Base-by-base conservation (phyloP, 108 stramenopile species). In the Craspedostauros australis region DNA sequence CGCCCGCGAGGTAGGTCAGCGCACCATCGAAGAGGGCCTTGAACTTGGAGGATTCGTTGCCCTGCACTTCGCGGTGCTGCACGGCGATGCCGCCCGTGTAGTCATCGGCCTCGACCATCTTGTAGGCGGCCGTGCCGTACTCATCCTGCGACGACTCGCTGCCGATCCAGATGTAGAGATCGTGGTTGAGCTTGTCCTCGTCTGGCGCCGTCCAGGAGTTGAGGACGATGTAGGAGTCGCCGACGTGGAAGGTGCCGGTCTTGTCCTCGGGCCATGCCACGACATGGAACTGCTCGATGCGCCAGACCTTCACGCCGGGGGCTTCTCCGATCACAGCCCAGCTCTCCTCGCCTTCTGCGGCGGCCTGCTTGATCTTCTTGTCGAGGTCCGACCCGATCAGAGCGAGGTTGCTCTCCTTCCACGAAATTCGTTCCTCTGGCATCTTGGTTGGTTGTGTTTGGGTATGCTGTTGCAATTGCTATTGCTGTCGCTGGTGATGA, bases 41-140 rank as follows among this genome's bases (percentile, higher is more conserved):
- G 60, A 96, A 96, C 16, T 61, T 52, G 24, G 44, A 38, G 8
- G 83, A 78, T 77, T 95, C 96, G 29, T 62, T 39, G 14, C 93
- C 91, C 66, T 93, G 74, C 1, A 82, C 61, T 60, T 97, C 91
- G 15, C 95, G 80, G 68, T 89, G 90, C 66, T 97, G 94, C 19
- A 95, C 74, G 11, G 93, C 72, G 11, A 56, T 70, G 5, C 84
- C 87, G 3, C 91, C 94, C 24, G 95, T 46, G 5, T 64, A 46
- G 29, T 94, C 91, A 61, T 97, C 96, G 37, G 87, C 77, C 75
- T 95, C 96, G 25, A 94, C 90, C 53, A 92, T 84, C 66, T 94
- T 94, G 62, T 75, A 75, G 34, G 73, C 96, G 0, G 93, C 94
- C 27, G 87, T 76, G 16, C 93, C 94, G 45, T 82, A 82, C 54